Evolutionary conservation across 1,139 yeast species (phyloP).

Genomic region (Scheffersomyces parashehatae): DNA sequence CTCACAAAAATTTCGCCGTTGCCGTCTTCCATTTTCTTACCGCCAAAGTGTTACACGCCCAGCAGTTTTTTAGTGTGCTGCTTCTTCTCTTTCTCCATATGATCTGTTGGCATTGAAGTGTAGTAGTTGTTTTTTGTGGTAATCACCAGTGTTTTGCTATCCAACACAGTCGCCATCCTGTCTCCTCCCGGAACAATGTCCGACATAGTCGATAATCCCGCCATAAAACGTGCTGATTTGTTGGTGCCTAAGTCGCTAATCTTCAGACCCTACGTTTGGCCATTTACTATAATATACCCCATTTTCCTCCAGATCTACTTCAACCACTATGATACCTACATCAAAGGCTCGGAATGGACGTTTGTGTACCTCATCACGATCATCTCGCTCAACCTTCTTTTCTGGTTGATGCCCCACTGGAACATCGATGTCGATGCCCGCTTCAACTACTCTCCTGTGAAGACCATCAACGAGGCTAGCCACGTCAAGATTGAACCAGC

Average conservation of each 20-base stretch:
- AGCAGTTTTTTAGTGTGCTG: too few relatives aligned
- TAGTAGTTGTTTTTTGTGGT: neutral
- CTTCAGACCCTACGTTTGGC: slow-evolving; percentile 80
- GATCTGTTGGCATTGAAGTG: neutral
- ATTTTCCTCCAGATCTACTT: slow-evolving; percentile 65
- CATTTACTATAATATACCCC: slow-evolving; percentile 81
- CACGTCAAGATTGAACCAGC: slow-evolving; percentile 78
- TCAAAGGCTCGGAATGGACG: slow-evolving; percentile 84
- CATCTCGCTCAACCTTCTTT: slow-evolving; percentile 68
- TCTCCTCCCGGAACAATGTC: slow-evolving; percentile 25
- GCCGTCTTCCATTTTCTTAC: neutral
- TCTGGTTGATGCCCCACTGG: slow-evolving; percentile 97
- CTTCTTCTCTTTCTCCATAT: neutral
- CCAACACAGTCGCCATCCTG: too few relatives aligned
- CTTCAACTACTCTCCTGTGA: slow-evolving; percentile 67
- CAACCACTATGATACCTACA: slow-evolving; percentile 73
- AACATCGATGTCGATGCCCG: slow-evolving; percentile 66
- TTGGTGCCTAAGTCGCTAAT: slow-evolving; percentile 66
- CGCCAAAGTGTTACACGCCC: too few relatives aligned
- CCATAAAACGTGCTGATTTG: slow-evolving; percentile 65
- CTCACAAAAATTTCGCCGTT: slow-evolving; percentile 2
- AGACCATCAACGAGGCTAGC: slow-evolving; percentile 59
- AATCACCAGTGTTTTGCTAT: too few relatives aligned
- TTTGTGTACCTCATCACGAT: slow-evolving; percentile 80
- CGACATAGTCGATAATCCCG: slow-evolving; percentile 53